Base-by-base conservation (phyloP, 495 filamentous ascomycete species). In the Hypomontagnella submonticulosa region DNA sequence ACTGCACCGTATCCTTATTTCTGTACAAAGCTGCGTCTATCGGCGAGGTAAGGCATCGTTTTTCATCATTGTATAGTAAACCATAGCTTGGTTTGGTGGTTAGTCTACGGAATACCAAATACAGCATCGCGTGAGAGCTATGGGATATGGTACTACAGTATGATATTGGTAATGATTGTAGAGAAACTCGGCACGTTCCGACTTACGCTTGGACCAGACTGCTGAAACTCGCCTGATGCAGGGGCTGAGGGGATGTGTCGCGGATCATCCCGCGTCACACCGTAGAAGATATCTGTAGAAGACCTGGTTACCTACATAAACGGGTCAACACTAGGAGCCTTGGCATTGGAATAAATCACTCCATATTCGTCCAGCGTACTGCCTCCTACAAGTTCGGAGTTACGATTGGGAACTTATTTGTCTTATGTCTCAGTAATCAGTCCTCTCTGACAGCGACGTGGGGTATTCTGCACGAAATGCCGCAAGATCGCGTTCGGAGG, bases 201-300 rank as follows among this genome's bases (percentile, higher is more conserved):
- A 49, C 9, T 44, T 49, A 33, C 58, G 65, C 65, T 68, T 37
- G 18, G 59, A 15, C 59, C 53, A 55, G 34, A 55, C 16, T 33
- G 52, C 4, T 72, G 70, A 72, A 72, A 72, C 70, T 58, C 47
- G 58, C 61, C 50, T 72, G 66, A 66, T 18, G 70, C 70, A 66
- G 57, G 61, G 52, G 40, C 23, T 10, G 53, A 66, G 57, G 61
- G 52, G 40, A 34, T 10, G 53, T 49, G 58, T 66, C 63, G 46
- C 65, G 58, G 59, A 63, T 62, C 59, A 32, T 68, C 54, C 65
- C 65, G 59, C 65, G 30, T 27, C 59, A 19, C 43, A 38, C 40
- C 54, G 53, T 30, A 18, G 13, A 34, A 23, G 23, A 51, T 13
- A 57, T n/a, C n/a, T n/a, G n/a, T n/a, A n/a, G n/a, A 5, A 37